A percentile compares a stretch with the other conserved stretches of the same genome.
phyloP scores from a whole-genome alignment of 257 asterid genomes.

The Plantago elongata region DNA sequence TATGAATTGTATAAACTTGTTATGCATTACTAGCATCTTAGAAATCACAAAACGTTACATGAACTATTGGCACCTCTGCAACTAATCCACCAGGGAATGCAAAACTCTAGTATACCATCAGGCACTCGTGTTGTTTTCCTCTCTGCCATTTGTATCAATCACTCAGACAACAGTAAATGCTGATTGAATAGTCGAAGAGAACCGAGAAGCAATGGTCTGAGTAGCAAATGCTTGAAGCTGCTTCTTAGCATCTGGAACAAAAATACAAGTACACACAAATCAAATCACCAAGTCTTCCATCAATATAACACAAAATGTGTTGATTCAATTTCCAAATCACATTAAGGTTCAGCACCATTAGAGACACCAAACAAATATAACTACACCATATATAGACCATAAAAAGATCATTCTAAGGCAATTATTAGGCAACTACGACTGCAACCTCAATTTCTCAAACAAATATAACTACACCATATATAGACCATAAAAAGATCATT shows the following conservation, averaged over 20 bases:
- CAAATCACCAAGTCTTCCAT: too few species aligned
- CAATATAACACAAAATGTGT: too few species aligned
- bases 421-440: too few species aligned
- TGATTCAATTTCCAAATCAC: too few species aligned
- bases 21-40: not conserved
- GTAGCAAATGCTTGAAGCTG: slow-evolving; percentile 95
- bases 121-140: slow-evolving; percentile 8
- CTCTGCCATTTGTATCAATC: slow-evolving; percentile 12
- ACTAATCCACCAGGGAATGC: slow-evolving; percentile 9
- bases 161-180: slow-evolving; percentile 79
- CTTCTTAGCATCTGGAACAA: slow-evolving; percentile 88
- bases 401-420: too few species aligned
- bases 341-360: too few species aligned
- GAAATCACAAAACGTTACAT: slow-evolving; percentile 3
- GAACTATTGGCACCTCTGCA: not conserved
- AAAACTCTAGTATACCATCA: slow-evolving; percentile 15
- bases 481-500: too few species aligned
- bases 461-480: too few species aligned
- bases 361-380: too few species aligned
- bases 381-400: too few species aligned
- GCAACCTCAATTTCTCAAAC: too few species aligned
- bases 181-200: slow-evolving; percentile 79
- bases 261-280: not conserved
- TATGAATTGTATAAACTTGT: not conserved
- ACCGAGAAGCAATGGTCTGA: slow-evolving; percentile 81